Evolutionary conservation across 768 basidiomycete species (phyloP).

Genomic region (Kwoniella shandongensis): DNA sequence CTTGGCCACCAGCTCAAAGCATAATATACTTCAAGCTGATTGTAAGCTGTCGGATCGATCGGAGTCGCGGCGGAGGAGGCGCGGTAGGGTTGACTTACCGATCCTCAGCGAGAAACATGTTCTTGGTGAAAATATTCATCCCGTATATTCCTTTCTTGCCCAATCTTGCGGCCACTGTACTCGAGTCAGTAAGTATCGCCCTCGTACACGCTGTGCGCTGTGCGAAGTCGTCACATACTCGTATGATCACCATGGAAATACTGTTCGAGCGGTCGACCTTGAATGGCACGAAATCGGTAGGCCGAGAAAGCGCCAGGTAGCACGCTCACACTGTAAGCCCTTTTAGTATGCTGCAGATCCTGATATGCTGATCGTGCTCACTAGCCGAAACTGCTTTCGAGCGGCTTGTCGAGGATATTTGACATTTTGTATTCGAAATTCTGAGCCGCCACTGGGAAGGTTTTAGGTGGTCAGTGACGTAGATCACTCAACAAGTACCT

Average conservation of each 20-base stretch:
- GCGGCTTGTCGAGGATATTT: constrained; percentile 49
- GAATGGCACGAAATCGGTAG: constrained; percentile 45
- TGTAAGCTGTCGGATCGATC: background rate
- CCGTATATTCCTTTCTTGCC: constrained; percentile 92
- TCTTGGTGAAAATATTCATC: constrained; percentile 75
- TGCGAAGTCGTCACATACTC: constrained; percentile 27
- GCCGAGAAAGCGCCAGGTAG: constrained; percentile 50
- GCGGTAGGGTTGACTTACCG: constrained; percentile 4
- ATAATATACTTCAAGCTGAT: constrained; percentile 3
- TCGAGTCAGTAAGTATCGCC: background rate
- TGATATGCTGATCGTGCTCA: too few relatives aligned
- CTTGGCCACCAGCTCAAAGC: constrained; percentile 41
- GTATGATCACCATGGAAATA: constrained; percentile 50
- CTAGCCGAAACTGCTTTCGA: constrained; percentile 47
- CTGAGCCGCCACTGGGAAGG: constrained; percentile 33
- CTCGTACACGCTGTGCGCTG: background rate
- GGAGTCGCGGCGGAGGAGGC: background rate
- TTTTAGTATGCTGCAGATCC: too few relatives aligned
- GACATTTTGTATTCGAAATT: constrained; percentile 53
- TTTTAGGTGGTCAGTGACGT: background rate
- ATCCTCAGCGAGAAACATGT: constrained; percentile 84
- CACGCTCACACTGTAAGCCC: constrained; percentile 33
- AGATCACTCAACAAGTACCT: too few relatives aligned
- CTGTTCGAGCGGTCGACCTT: constrained; percentile 44
- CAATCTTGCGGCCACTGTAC: constrained; percentile 74